phyloP scores from a whole-genome alignment of 169 alveolate genomes.

The Eimeria praecox region DNA sequence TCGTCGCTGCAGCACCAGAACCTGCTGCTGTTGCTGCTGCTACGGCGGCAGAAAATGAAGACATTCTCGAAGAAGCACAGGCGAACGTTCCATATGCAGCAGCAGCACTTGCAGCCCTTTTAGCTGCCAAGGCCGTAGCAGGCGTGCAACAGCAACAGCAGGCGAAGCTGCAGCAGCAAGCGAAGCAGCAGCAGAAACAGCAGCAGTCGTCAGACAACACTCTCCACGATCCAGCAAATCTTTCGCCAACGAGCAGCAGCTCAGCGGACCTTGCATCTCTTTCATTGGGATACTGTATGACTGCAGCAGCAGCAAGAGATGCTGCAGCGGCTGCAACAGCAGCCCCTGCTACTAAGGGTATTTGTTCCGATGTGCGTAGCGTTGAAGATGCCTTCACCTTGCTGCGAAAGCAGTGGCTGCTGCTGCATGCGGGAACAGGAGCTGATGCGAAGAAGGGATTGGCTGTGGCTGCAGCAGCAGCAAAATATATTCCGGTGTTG shows the following conservation, averaged over 20 bases:
- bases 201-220: not conserved
- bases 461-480: not conserved
- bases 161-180: conserved; percentile 26
- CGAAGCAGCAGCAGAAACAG: not conserved
- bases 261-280: not conserved
- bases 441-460: conserved; percentile 8
- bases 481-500: not conserved
- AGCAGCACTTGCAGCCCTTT: conserved; percentile 66
- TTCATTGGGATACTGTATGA: conserved; percentile 20
- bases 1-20: conserved; percentile 59
- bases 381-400: conserved; percentile 45
- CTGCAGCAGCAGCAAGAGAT: conserved; percentile 30
- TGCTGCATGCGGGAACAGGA: not conserved
- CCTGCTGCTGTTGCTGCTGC: conserved; percentile 6
- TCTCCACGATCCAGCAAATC: not conserved
- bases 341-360: not conserved
- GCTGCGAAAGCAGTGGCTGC: conserved; percentile 54
- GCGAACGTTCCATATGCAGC: conserved; percentile 70
- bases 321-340: conserved; percentile 1
- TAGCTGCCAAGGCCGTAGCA: conserved; percentile 53
- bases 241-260: not conserved
- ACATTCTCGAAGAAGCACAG: conserved; percentile 46
- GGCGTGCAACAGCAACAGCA: conserved; percentile 58
- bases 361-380: conserved; percentile 44
- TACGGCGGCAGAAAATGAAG: not conserved